These are phyloP conservation scores for Macrotyloma uniflorum DNA, from an alignment of 306 rosid genomes.

Conservation along the genomic window DNA sequence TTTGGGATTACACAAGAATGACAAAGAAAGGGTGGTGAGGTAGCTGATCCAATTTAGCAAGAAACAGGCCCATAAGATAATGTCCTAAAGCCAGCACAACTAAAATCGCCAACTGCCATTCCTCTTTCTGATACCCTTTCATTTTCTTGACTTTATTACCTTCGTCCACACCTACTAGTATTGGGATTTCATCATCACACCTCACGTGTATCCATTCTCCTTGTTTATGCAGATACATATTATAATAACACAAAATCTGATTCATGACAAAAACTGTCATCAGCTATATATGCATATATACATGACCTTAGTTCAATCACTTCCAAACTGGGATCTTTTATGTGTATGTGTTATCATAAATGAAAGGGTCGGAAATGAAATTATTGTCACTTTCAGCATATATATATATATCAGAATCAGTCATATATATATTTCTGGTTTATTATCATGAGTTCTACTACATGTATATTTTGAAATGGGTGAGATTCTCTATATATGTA, in stretches of 20 bases:
- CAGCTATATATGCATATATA: not conserved
- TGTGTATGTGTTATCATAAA: not conserved
- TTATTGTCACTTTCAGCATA: too few relatives aligned
- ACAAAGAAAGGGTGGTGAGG: conserved; percentile 32
- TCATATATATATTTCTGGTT: not conserved
- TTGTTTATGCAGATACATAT: too few relatives aligned
- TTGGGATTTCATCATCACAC: conserved; percentile 36
- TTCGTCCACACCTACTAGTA: conserved; percentile 47
- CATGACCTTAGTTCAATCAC: not conserved
- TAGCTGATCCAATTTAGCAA: conserved; percentile 16
- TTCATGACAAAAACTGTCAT: conserved; percentile 2
- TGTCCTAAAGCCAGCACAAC: conserved; percentile 46
- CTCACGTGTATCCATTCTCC: conserved; percentile 43
- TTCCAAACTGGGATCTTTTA: conserved; percentile 15
- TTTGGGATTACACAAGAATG: conserved; percentile 37
- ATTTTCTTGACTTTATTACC: conserved; percentile 58
- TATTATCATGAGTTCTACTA: not conserved
- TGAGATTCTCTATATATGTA: not conserved
- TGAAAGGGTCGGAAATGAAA: too few relatives aligned
- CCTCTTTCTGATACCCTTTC: conserved; percentile 50
- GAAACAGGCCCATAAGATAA: conserved; percentile 35
- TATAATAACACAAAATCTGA: not conserved
- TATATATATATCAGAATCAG: not conserved
- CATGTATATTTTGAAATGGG: not conserved
- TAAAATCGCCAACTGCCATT: conserved; percentile 48